These are phyloP conservation scores for Wallacemonas rigidus DNA, from an alignment of 208 protist genomes.

Conservation along the genomic window DNA sequence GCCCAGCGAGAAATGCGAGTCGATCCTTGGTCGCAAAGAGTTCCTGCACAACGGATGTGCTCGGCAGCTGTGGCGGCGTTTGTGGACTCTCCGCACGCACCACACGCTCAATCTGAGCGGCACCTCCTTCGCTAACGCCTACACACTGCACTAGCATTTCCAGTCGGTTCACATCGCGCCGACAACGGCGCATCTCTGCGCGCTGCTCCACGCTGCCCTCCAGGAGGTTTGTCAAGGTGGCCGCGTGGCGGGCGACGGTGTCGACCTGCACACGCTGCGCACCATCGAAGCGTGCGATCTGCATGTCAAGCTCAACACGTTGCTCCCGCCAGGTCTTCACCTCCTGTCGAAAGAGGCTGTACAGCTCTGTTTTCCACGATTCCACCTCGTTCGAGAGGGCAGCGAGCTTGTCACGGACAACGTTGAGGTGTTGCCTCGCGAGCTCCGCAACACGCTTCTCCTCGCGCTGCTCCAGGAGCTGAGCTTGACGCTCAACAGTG, in stretches of 20 bases:
- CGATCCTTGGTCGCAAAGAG: slow-evolving; percentile 45
- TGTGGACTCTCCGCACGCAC: neutral
- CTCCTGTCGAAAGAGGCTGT: slow-evolving; percentile 26
- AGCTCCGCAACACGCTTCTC: slow-evolving; percentile 55
- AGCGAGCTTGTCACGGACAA: slow-evolving; percentile 41
- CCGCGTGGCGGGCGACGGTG: slow-evolving; percentile 30
- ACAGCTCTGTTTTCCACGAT: slow-evolving; percentile 40
- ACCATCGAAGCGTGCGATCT: slow-evolving; percentile 60
- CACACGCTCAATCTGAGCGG: neutral
- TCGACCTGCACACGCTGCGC: slow-evolving; percentile 45
- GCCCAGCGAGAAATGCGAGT: slow-evolving; percentile 32
- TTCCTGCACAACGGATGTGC: slow-evolving; percentile 20
- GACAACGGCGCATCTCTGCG: slow-evolving; percentile 61
- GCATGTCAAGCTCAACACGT: slow-evolving; percentile 35
- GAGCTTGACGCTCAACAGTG: slow-evolving; percentile 26
- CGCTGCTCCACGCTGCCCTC: slow-evolving; percentile 45
- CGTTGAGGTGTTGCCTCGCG: slow-evolving; percentile 46
- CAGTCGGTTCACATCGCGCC: slow-evolving; percentile 73
- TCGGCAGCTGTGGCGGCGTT: neutral
- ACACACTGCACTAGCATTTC: slow-evolving; percentile 68
- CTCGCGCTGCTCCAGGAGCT: slow-evolving; percentile 38
- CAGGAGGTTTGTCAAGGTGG: slow-evolving; percentile 50
- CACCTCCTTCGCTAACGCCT: neutral
- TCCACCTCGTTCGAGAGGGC: slow-evolving; percentile 41
- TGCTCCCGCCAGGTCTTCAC: slow-evolving; percentile 25